Evolutionary conservation across 2,329 filamentous ascomycete genomes (phyloP).

Genomic region (Thelonectria rubi): DNA sequence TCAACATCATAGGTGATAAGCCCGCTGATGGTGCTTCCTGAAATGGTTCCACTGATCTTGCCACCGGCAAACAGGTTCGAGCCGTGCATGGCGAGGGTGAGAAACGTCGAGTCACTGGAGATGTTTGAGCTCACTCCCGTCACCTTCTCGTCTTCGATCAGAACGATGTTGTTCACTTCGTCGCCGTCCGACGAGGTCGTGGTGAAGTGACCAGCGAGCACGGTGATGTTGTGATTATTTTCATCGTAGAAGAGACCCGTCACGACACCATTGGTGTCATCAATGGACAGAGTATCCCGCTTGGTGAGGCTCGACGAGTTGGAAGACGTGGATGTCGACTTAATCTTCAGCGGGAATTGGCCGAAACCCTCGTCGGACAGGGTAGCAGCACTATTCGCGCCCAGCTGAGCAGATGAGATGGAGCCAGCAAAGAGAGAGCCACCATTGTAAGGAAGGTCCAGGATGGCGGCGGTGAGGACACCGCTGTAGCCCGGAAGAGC

Average conservation of each 20-base stretch:
- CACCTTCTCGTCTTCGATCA: constrained; percentile 82
- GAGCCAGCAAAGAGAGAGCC: constrained; percentile 84
- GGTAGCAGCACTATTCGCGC: constrained; percentile 76
- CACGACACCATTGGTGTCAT: constrained; percentile 71
- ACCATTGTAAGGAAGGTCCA: constrained; percentile 69
- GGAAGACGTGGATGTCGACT: constrained; percentile 43
- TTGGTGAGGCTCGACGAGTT: constrained; percentile 54
- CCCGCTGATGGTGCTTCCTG: constrained; percentile 71
- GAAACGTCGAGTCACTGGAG: constrained; percentile 76
- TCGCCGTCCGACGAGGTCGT: constrained; percentile 74
- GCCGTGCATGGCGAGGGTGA: constrained; percentile 72
- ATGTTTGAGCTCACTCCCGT: constrained; percentile 75
- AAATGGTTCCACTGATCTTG: constrained; percentile 75
- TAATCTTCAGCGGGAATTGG: constrained; percentile 66
- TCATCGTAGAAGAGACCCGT: constrained; percentile 80
- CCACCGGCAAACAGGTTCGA: constrained; percentile 85
- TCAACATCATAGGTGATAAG: constrained; percentile 82
- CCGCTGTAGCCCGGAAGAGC: constrained; percentile 75
- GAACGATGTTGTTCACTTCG: constrained; percentile 78
- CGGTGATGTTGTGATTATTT: constrained; percentile 79
- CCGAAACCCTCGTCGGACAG: constrained; percentile 65
- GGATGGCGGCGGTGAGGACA: constrained; percentile 72
- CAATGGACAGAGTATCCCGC: constrained; percentile 54
- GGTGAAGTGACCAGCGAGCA: constrained; percentile 87
- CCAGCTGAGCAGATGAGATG: constrained; percentile 77